A percentile compares a stretch with the other conserved stretches of the same genome.
These are phyloP conservation scores for Vitis hybrid DNA, from an alignment of 177 flowering plant genomes.

Conservation along the genomic window DNA sequence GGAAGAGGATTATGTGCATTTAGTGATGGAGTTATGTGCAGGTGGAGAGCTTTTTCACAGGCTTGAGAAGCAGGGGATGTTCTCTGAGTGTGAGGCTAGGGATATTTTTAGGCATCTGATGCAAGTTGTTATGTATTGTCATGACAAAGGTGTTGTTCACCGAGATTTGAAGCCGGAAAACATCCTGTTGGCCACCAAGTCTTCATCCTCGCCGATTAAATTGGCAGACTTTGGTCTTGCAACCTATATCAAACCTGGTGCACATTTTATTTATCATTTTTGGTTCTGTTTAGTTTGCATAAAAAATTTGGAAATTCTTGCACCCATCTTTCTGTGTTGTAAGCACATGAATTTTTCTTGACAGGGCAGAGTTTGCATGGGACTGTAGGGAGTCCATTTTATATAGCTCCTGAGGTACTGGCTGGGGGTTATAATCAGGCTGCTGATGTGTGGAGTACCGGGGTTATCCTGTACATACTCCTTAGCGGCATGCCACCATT, in stretches of 20 bases:
- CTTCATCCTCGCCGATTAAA: conserved; percentile 67
- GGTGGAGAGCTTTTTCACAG: conserved; percentile 87
- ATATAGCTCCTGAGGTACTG: conserved; percentile 90
- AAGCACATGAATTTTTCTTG: conserved; percentile 4
- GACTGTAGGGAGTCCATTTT: conserved; percentile 88
- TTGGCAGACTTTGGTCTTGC: conserved; percentile 94
- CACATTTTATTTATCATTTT: neutral
- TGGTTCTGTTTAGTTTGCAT: neutral
- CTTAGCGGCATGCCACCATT: conserved; percentile 88
- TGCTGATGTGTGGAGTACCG: conserved; percentile 95
- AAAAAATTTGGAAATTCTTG: neutral
- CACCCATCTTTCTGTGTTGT: neutral
- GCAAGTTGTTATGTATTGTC: conserved; percentile 76
- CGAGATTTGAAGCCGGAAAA: conserved; percentile 94
- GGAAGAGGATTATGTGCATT: conserved; percentile 75
- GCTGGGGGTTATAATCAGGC: conserved; percentile 79
- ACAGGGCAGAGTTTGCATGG: conserved; percentile 71
- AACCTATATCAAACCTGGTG: conserved; percentile 75
- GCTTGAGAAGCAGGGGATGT: conserved; percentile 67
- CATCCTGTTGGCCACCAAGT: conserved; percentile 63
- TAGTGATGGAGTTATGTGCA: conserved; percentile 94
- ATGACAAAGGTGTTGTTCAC: conserved; percentile 83
- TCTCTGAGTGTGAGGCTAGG: conserved; percentile 59
- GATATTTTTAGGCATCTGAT: conserved; percentile 62
- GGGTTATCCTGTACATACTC: conserved; percentile 87